Evolutionary conservation across 2,329 filamentous ascomycete genomes (phyloP), one percentile per base, ranked within the genome.

Genomic region (Ceratocystis papillata): DNA sequence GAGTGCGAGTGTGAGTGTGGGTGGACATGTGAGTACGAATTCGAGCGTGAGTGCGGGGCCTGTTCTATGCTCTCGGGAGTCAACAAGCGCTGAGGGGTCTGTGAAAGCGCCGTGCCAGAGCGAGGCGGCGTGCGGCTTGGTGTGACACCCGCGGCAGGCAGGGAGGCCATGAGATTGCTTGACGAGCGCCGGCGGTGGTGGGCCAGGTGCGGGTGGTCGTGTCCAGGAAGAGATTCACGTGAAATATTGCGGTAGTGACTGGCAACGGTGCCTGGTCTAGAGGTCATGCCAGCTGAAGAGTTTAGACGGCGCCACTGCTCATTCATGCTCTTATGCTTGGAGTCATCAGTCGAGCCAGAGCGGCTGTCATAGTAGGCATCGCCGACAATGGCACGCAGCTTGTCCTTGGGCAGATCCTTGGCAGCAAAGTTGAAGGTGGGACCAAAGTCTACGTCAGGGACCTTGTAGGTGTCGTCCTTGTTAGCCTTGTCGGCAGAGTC

Each of bases 371-470:
- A 59, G 15, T 57, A 44, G 25, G 61, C 45, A 17, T 59, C 53
- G 46, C 63, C 53, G 5, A 41, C 55, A 25, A 67, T 63, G n/a
- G 62, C 66, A 22, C 63, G 55, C n/a, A 65, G 45, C 57, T 67
- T 67, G 15, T 65, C 63, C 63, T 57, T 44, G 48, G 67, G 67
- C 3, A 67, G 55, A 37, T 69, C 65, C 44, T 65, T 62, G 37
- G 73, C 76, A 67, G 62, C 66, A 65, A 90, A 87, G 68, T 88
- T 87, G 70, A 89, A 77, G 0, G 92, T 96, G 5, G 87, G 90
- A 0, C 93, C 93, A 75, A 96, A 96, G 74, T 96, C 87, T 69
- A 96, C 83, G 3, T 81, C 77, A 0, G 90, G 89, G 68, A 96
- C 85, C 66, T 84, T 80, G 28, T 82, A 79, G 15, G 77, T 73